phyloP scores from a whole-genome alignment of 2,329 filamentous ascomycete genomes.

The Amauroascus verrucosus region DNA sequence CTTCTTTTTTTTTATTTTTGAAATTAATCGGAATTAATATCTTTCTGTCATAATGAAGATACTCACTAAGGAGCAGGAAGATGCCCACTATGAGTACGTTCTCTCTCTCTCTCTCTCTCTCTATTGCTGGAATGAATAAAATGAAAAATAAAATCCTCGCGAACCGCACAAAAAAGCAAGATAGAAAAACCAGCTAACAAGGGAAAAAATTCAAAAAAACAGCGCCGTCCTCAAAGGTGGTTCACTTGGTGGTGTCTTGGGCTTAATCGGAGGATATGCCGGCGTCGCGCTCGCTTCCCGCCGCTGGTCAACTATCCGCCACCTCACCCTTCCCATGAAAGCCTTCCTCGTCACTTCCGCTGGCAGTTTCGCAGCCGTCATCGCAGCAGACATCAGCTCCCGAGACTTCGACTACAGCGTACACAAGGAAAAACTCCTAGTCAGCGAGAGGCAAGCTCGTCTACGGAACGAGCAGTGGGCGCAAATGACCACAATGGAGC shows the following conservation, averaged over 20 bases:
- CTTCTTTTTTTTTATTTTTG: too few relatives aligned
- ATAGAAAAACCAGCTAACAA: conserved; percentile 3
- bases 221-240: conserved; percentile 70
- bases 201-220: too few relatives aligned
- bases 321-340: conserved; percentile 79
- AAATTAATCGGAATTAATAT: neutral
- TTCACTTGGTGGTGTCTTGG: conserved; percentile 57
- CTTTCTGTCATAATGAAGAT: conserved; percentile 66
- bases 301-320: conserved; percentile 67
- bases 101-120: neutral
- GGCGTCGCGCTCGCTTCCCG: conserved; percentile 58
- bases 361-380: conserved; percentile 77
- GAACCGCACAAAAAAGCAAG: too few relatives aligned
- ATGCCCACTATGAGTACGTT: conserved; percentile 63
- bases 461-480: conserved; percentile 45
- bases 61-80: conserved; percentile 85
- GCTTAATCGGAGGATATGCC: conserved; percentile 55
- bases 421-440: conserved; percentile 59
- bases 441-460: conserved; percentile 51
- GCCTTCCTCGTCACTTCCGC: conserved; percentile 77
- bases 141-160: too few relatives aligned
- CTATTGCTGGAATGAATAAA: neutral
- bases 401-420: conserved; percentile 59
- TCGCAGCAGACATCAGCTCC: conserved; percentile 67
- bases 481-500: conserved; percentile 49